A percentile compares a stretch with the other conserved stretches of the same genome.
Evolutionary conservation across 768 basidiomycete species (phyloP).

Genomic region (Trametopsis cervina): DNA sequence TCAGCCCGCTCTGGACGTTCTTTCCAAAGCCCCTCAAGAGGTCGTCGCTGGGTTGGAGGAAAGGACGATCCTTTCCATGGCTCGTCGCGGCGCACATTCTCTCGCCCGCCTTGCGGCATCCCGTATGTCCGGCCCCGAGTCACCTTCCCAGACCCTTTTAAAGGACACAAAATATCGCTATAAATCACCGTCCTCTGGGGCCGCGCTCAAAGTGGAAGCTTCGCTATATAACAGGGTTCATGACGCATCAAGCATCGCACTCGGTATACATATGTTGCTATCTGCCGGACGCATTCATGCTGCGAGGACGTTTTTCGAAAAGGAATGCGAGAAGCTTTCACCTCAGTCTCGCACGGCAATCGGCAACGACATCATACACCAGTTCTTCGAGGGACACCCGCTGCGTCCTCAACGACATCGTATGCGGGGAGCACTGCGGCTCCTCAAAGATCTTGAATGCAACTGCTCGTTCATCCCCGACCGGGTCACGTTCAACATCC

Average conservation of each 20-base stretch:
- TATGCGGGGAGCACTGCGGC: conserved; percentile 31
- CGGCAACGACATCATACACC: conserved; percentile 52
- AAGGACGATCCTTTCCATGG: neutral
- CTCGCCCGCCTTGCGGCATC: neutral
- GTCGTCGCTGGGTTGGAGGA: neutral
- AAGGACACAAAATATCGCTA: neutral
- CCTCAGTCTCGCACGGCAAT: conserved; percentile 29
- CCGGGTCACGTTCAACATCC: conserved; percentile 61
- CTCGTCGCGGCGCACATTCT: conserved; percentile 1
- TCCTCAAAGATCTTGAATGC: conserved; percentile 34
- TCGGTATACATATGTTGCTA: conserved; percentile 33
- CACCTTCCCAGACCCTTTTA: neutral
- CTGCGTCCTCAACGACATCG: conserved; percentile 26
- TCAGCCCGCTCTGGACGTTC: neutral
- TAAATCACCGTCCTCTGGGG: neutral
- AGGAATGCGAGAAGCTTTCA: conserved; percentile 16
- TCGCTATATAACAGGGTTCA: conserved; percentile 19
- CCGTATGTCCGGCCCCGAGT: neutral
- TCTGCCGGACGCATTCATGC: conserved; percentile 35
- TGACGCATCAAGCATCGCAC: conserved; percentile 23
- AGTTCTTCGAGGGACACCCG: too few relatives aligned
- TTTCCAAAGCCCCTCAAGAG: neutral
- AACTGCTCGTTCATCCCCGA: conserved; percentile 55
- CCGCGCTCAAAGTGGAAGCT: neutral
- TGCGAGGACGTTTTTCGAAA: conserved; percentile 36